Percentiles rank a stretch among this genome's conserved stretches.
phyloP scores from a whole-genome alignment of 2,329 filamentous ascomycete genomes.

The Apiospora rasikravindrae region DNA sequence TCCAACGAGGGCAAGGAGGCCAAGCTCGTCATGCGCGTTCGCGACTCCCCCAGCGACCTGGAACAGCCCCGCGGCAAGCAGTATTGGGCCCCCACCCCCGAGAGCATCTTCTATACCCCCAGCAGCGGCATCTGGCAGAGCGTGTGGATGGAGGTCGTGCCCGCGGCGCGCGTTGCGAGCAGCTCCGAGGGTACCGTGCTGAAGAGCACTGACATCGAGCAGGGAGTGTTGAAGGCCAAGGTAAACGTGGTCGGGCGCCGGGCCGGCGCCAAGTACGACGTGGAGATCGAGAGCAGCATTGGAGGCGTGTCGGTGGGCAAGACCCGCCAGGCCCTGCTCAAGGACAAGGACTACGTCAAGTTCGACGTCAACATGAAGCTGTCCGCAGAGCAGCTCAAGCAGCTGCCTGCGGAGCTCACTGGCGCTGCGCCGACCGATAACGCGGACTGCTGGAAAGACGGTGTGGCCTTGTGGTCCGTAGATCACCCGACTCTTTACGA shows the following conservation, averaged over 20 bases:
- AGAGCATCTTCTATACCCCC: conserved; percentile 65
- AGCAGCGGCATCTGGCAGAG: conserved; percentile 64
- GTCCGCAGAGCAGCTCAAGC: conserved; percentile 44
- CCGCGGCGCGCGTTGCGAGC: conserved; percentile 56
- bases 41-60: conserved; percentile 68
- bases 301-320: conserved; percentile 53
- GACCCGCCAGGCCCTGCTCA: conserved; percentile 48
- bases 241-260: conserved; percentile 56
- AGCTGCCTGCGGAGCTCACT: conserved; percentile 44
- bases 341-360: conserved; percentile 53
- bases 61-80: conserved; percentile 72
- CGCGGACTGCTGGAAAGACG: conserved; percentile 52
- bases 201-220: conserved; percentile 57
- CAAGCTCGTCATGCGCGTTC: conserved; percentile 61
- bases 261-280: conserved; percentile 50
- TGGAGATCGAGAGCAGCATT: conserved; percentile 61
- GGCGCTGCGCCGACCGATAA: conserved; percentile 43
- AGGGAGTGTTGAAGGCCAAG: conserved; percentile 55
- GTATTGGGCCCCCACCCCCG: conserved; percentile 65
- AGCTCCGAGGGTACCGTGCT: conserved; percentile 64
- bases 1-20: conserved; percentile 39
- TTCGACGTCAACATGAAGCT: conserved; percentile 57
- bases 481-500: conserved; percentile 63
- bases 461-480: conserved; percentile 67
- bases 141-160: conserved; percentile 63